Evolutionary conservation across 2,329 filamentous ascomycete species (phyloP).

Genomic region (Colletotrichum euphorbiae): DNA sequence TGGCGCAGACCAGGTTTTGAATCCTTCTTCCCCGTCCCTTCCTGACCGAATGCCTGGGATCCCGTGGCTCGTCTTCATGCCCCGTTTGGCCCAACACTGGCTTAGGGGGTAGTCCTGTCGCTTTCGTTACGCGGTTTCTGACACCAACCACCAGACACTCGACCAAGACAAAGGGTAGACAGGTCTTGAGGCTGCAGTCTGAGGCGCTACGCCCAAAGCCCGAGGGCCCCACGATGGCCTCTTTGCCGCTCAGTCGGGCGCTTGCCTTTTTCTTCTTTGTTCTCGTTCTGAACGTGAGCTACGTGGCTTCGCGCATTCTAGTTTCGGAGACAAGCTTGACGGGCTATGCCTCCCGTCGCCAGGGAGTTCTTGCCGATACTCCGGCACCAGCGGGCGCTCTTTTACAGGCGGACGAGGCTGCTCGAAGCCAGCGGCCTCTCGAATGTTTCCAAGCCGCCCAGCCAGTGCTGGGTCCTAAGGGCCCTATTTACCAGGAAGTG

Average conservation of each 20-base stretch:
- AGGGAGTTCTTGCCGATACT: slow-evolving; percentile 29
- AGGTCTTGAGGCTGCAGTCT: slow-evolving; percentile 31
- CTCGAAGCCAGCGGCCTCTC: slow-evolving; percentile 45
- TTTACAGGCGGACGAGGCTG: slow-evolving; percentile 18
- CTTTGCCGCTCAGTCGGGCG: slow-evolving; percentile 22
- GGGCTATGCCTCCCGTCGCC: slow-evolving; percentile 19
- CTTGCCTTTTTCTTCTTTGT: slow-evolving; percentile 30
- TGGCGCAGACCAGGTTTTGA: slow-evolving; percentile 21
- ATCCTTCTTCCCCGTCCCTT: slow-evolving; percentile 1
- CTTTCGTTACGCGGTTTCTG: slow-evolving; percentile 31
- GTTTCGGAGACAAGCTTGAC: slow-evolving; percentile 10
- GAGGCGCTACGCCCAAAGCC: slow-evolving; percentile 6
- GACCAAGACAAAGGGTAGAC: slow-evolving; percentile 25
- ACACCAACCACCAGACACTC: slow-evolving; percentile 27
- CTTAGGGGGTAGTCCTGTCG: not conserved
- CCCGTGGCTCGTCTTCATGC: slow-evolving; percentile 21
- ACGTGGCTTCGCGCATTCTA: slow-evolving; percentile 26
- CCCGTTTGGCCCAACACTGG: slow-evolving; percentile 19
- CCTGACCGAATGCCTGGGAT: slow-evolving; percentile 25
- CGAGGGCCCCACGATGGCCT: slow-evolving; percentile 18
- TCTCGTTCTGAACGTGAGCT: slow-evolving; percentile 28
- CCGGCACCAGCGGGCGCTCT: slow-evolving; percentile 14
- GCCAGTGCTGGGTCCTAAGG: slow-evolving; percentile 68
- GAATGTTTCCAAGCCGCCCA: slow-evolving; percentile 77
- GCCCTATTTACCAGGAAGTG: slow-evolving; percentile 43